phyloP scores from a whole-genome alignment of 305 asterid genomes.

The Solanum hybrid region DNA sequence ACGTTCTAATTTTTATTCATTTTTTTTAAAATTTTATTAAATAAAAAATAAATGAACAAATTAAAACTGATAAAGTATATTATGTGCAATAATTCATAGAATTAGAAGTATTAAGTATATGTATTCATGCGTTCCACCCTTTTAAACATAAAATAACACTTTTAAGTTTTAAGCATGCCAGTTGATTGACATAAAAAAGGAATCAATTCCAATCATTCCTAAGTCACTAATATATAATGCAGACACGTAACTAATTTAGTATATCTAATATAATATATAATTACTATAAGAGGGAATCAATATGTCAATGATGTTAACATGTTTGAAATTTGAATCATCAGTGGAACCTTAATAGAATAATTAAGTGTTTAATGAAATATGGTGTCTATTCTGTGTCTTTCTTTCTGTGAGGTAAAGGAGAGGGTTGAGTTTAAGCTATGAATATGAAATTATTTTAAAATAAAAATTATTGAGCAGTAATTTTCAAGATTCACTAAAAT shows the following conservation, averaged over 20 bases:
- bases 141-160: background rate
- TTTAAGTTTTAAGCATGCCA: background rate
- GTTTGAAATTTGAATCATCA: background rate
- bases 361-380: background rate
- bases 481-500: background rate
- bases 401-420: fast-evolving
- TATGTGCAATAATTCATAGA: background rate
- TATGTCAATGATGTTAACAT: background rate
- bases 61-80: background rate
- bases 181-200: background rate
- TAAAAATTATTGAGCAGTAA: background rate
- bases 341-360: background rate
- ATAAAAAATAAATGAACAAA: background rate
- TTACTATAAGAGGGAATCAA: background rate
- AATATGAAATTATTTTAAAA: background rate
- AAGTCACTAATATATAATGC: background rate
- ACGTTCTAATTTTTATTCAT: background rate
- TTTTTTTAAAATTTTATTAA: background rate
- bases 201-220: background rate
- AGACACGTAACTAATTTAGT: background rate
- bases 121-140: background rate
- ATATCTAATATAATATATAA: too few relatives aligned
- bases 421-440: background rate
- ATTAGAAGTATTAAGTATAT: background rate
- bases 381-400: background rate